Evolutionary conservation across 768 basidiomycete genomes (phyloP), one percentile per base, ranked within the genome.

Genomic region (Mrakia frigida): DNA sequence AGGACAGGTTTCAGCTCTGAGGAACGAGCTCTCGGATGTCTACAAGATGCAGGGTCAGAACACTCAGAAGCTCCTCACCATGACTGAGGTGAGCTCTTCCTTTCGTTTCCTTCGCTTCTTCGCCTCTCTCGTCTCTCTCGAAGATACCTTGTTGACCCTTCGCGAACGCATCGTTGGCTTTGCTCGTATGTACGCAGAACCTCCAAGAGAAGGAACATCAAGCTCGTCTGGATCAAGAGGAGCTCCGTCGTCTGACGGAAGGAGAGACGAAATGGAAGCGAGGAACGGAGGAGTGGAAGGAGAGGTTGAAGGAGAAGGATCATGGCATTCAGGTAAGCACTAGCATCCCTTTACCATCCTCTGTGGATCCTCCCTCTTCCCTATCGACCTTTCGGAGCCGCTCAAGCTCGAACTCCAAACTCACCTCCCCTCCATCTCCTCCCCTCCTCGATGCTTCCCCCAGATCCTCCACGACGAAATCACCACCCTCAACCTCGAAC

Each of bases 21-120:
- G 95, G 46, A 91, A 92, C 80, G 96, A 98, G 83, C 87, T 98
- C 70, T 93, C 95, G 3, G 92, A 91, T 13, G 89, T 96, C 1
- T 99, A 98, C 86, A 95, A 96, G 83, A 92, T 93, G 0, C 95
- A 98, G 75, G 92, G 93, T 6, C 93, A 96, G 84, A 96, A 97
- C 83, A 92, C 94, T 0, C 95, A 97, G 82, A 88, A 94, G 53
- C 88, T 96, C 11, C 86, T 99, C 21, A 88, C 91, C 5, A 93
- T 99, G 90, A 95, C 93, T 78, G 97, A 99, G 63, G 76, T 77
- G 50, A 63, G 76, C 37, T 18, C n/a, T 16, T 16, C 46, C 46
- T 16, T 3, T n/a, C 39, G 25, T 16, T 59, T 23, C 33, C 43
- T 33, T 50, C 35, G 7, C 53, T 68, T 31, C 63, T 5, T 33